Evolutionary conservation across 257 asterid species (phyloP).

Genomic region (Fraxinus excelsior): DNA sequence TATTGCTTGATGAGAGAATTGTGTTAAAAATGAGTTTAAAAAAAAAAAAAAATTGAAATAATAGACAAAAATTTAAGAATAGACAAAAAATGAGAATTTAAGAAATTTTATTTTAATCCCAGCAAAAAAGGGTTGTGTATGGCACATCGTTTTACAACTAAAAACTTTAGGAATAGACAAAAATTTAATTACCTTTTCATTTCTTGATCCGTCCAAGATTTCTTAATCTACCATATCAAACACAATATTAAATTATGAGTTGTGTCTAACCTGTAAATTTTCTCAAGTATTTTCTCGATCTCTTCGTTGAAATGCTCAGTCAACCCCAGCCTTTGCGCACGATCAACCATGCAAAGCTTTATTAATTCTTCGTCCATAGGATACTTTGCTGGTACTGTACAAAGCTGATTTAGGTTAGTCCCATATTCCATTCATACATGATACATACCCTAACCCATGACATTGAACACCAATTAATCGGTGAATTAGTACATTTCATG

Average conservation of each 20-base stretch:
- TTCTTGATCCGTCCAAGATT: neutral
- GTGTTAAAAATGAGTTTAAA: too few species aligned
- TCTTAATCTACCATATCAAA: neutral
- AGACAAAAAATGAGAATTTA: too few species aligned
- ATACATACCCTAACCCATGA: too few species aligned
- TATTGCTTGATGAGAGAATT: too few species aligned
- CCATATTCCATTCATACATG: too few species aligned
- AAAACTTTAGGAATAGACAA: too few species aligned
- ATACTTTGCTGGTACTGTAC: constrained; percentile 43
- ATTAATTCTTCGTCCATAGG: constrained; percentile 51
- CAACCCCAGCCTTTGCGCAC: constrained; percentile 53
- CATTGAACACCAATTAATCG: too few species aligned
- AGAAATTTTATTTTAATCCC: too few species aligned
- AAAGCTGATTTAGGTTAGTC: neutral
- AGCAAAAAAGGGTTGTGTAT: neutral
- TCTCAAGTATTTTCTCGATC: constrained; percentile 39
- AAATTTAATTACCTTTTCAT: neutral
- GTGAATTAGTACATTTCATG: too few species aligned
- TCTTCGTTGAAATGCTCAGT: constrained; percentile 44
- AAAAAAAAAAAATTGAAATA: too few species aligned
- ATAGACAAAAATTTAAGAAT: too few species aligned
- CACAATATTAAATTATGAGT: neutral
- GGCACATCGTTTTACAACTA: neutral
- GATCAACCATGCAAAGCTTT: constrained; percentile 51
- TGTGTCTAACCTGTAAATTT: constrained; percentile 36